Conservation (phyloP, 2,329 filamentous ascomycete genomes). For the Penicillium sp. region DNA sequence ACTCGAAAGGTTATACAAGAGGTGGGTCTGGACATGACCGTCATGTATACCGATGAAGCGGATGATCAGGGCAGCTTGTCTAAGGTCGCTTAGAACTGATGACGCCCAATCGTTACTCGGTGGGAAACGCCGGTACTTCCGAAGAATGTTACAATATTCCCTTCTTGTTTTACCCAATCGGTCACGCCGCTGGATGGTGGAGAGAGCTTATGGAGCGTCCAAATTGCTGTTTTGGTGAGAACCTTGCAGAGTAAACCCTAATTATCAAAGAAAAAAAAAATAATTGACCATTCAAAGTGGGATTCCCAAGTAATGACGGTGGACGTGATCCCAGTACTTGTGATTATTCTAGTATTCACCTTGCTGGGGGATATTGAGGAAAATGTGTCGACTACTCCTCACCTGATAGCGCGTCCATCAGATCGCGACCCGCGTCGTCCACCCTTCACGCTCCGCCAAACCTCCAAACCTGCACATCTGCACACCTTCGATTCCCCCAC, state of each 20-base stretch:
- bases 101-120: too few species aligned
- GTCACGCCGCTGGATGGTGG: too few species aligned
- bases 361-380: neutral
- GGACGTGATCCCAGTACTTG: neutral
- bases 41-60: conserved; percentile 22
- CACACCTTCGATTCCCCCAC: neutral
- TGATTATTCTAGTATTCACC: neutral
- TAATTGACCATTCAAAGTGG: neutral
- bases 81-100: too few species aligned
- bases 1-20: conserved; percentile 47
- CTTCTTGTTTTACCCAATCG: neutral
- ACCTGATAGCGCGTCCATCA: conserved; percentile 24
- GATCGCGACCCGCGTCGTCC: conserved; percentile 15
- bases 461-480: neutral
- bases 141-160: too few species aligned
- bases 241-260: too few species aligned
- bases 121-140: too few species aligned
- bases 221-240: too few species aligned
- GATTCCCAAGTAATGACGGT: too few species aligned
- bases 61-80: too few species aligned
- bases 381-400: conserved; percentile 7
- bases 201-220: too few species aligned
- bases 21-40: conserved; percentile 35
- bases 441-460: too few species aligned
- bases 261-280: too few species aligned